These are phyloP conservation scores for Fistulifera pelliculosa DNA, from an alignment of 108 stramenopile genomes.

Conservation along the genomic window DNA sequence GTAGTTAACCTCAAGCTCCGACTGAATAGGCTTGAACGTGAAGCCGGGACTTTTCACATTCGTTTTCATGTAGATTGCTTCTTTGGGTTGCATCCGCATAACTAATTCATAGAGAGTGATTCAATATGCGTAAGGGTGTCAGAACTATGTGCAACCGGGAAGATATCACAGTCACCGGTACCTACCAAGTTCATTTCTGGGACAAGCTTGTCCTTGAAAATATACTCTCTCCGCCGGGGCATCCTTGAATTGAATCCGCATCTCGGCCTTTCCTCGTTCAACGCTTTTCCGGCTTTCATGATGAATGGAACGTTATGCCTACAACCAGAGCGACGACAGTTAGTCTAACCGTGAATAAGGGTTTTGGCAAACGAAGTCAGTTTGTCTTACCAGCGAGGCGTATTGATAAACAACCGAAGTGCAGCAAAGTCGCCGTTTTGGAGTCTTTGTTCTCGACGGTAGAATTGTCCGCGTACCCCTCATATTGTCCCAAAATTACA, in stretches of 20 bases:
- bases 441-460: conserved; percentile 85
- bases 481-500: conserved; percentile 91
- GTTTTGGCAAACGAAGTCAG: too few relatives aligned
- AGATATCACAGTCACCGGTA: too few relatives aligned
- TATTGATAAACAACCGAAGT: conserved; percentile 79
- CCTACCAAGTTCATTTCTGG: conserved; percentile 83
- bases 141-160: too few relatives aligned
- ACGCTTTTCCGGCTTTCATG: conserved; percentile 88
- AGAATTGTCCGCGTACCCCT: conserved; percentile 80
- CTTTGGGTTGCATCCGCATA: conserved; percentile 85
- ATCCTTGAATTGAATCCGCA: conserved; percentile 91
- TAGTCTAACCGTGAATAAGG: too few relatives aligned
- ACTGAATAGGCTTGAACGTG: conserved; percentile 65
- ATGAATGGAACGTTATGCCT: conserved; percentile 85
- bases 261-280: conserved; percentile 95
- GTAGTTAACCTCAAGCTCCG: conserved; percentile 91
- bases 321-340: too few relatives aligned
- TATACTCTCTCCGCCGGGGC: conserved; percentile 58
- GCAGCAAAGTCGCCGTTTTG: conserved; percentile 90
- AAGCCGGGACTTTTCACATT: conserved; percentile 95
- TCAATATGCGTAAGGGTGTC: background rate
- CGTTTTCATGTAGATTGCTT: conserved; percentile 93
- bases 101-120: conserved; percentile 26
- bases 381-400: conserved; percentile 82
- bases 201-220: conserved; percentile 45